Base-by-base conservation (phyloP, 495 filamentous ascomycete species). In the Thermochaetoides thermophila region DNA sequence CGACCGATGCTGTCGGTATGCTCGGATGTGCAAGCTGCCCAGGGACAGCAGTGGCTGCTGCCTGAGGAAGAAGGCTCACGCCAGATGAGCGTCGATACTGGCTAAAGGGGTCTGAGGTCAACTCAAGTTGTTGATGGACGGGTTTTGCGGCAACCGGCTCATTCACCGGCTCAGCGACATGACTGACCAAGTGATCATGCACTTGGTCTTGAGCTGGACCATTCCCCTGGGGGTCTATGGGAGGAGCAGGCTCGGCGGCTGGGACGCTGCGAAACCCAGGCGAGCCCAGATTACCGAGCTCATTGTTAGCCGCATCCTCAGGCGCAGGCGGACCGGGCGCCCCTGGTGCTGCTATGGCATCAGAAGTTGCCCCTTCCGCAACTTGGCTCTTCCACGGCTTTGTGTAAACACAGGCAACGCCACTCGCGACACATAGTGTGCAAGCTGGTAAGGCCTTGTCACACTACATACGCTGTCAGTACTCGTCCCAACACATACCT, bases 391-490 rank as follows among this genome's bases (percentile, higher is more conserved):
- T 23, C 27, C 48, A 58, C 12, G 51, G 37, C 5, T 43, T 38
- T 6, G 52, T 31, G 33, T 66, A 66, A 24, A 52, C 17, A 28
- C 61, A 66, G 12, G 39, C 31, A 5, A 42, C 29, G 1, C 43
- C 49, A 2, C 44, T 31, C 1, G 41, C 37, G 28, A 45, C 11
- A 31, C 61, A 66, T 16, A 49, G 35, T 10, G 50, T 46, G 40
- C 60, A 66, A 9, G 32, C 43, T 13, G 61, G 60, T 32, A 52
- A 52, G 11, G 42, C 45, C 27, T 59, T 61, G 14, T 56, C 53
- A 35, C 61, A 66, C 57, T 65, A 19, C 4, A 29, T 2, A n/a
- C 8, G 17, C 9, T 42, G 32, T 48, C 25, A 44, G 32, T 25
- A 14, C 7, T 10, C 1, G 9, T 14, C 25, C 25, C 17, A 24